These are phyloP conservation scores for Protostelium mycophagum DNA, from an alignment of 78 protist species.

Conservation along the genomic window DNA sequence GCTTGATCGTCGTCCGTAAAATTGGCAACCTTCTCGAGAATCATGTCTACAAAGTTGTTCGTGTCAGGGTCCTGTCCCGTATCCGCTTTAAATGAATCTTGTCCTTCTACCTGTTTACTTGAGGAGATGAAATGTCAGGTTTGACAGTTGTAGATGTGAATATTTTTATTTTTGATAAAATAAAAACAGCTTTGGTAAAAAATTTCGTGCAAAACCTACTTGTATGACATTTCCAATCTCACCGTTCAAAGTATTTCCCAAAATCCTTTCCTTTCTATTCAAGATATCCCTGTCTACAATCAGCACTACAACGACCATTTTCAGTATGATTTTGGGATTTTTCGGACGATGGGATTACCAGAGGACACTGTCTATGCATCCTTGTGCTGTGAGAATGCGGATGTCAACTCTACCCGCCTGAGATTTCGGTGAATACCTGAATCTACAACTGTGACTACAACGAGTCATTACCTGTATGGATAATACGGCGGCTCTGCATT, in stretches of 20 bases:
- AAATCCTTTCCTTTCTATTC: slow-evolving; percentile 33
- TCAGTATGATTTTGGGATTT: neutral
- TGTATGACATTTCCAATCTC: slow-evolving; percentile 24
- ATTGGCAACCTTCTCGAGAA: neutral
- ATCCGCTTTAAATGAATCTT: neutral
- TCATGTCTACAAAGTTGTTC: neutral
- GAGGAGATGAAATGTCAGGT: too few relatives aligned
- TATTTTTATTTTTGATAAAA: too few relatives aligned
- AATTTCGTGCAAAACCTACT: neutral
- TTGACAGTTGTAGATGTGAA: too few relatives aligned
- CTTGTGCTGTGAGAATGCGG: slow-evolving; percentile 40
- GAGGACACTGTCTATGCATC: slow-evolving; percentile 41
- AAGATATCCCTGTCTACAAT: slow-evolving; percentile 10
- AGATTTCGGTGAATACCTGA: slow-evolving; percentile 84
- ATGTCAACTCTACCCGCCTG: slow-evolving; percentile 38
- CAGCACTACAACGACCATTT: neutral
- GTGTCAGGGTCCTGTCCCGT: neutral
- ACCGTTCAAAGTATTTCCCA: slow-evolving; percentile 55
- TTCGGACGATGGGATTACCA: slow-evolving; percentile 41
- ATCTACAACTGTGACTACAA: slow-evolving; percentile 73
- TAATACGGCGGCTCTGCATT: slow-evolving; percentile 75
- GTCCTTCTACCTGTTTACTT: neutral
- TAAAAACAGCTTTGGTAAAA: neutral
- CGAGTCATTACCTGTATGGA: slow-evolving; percentile 80
- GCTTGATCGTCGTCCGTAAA: neutral